Percentiles rank a stretch among this genome's conserved stretches.
Conservation (phyloP, 331 rosid genomes). For the Pyrus hybrid region DNA sequence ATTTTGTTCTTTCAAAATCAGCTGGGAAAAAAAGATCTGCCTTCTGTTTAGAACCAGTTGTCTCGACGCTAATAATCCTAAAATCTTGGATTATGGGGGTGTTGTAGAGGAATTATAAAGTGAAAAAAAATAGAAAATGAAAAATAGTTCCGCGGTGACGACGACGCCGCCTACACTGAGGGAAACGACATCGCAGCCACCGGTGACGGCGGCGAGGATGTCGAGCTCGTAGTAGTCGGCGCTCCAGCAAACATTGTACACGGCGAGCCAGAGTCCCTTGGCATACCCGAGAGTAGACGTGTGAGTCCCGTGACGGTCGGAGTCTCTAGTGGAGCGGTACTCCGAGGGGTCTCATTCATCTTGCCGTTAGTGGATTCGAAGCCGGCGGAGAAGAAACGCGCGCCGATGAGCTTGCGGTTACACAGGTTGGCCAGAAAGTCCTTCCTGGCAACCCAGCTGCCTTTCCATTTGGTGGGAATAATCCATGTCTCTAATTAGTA, state of each 20-base stretch:
- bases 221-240: constrained; percentile 84
- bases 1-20: no score
- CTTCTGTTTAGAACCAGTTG: no score
- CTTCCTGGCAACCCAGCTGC: constrained; percentile 48
- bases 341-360: constrained; percentile 65
- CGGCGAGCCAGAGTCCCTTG: constrained; percentile 19
- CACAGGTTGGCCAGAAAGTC: constrained; percentile 49
- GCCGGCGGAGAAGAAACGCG: constrained; percentile 57
- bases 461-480: constrained; percentile 78
- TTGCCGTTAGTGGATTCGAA: constrained; percentile 76
- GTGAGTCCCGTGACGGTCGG: constrained; percentile 91
- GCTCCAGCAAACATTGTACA: constrained; percentile 43
- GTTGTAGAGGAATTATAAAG: no score
- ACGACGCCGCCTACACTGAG: constrained; percentile 93
- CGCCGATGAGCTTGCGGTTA: constrained; percentile 79
- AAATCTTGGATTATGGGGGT: no score
- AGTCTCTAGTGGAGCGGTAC: constrained; percentile 76
- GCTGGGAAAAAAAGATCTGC: no score
- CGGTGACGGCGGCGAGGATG: constrained; percentile 86
- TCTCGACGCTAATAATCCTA: no score
- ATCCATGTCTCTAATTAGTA: no score
- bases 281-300: constrained; percentile 80
- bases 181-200: constrained; percentile 74
- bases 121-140: no score
- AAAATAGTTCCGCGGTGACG: constrained; percentile 28